phyloP scores from a whole-genome alignment of 495 filamentous ascomycete genomes.

The Haplographium delicatum region DNA sequence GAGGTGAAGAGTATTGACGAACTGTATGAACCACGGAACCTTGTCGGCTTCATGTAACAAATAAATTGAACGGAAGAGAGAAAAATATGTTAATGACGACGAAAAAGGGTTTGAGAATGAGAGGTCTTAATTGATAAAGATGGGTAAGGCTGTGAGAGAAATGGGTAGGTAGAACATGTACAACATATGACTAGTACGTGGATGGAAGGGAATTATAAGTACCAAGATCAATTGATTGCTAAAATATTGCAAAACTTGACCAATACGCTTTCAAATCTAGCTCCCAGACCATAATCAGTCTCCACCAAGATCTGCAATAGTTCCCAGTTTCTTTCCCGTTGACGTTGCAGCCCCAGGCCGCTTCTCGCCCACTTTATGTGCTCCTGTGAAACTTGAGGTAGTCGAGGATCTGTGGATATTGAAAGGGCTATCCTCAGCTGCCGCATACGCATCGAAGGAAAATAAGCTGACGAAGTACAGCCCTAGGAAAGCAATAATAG shows the following conservation, averaged over 20 bases:
- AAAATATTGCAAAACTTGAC: no score
- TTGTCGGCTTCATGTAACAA: slow-evolving; percentile 24
- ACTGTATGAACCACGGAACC: slow-evolving; percentile 51
- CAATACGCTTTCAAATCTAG: no score
- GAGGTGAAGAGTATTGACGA: slow-evolving; percentile 58
- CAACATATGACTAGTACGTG: no score
- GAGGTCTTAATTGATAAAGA: no score
- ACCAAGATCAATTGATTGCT: no score
- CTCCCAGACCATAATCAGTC: no score
- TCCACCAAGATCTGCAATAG: slow-evolving; percentile 24
- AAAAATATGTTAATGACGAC: no score
- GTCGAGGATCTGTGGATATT: slow-evolving; percentile 44
- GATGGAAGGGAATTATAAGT: no score
- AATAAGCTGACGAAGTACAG: slow-evolving; percentile 52
- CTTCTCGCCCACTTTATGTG: slow-evolving; percentile 9
- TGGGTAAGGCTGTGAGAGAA: no score
- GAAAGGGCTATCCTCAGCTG: slow-evolving; percentile 59
- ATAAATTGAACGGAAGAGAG: no score
- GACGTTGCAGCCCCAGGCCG: slow-evolving; percentile 20
- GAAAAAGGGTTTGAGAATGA: no score
- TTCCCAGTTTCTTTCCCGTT: slow-evolving; percentile 26
- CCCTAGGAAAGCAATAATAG: slow-evolving; percentile 50
- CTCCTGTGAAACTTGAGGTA: slow-evolving; percentile 7
- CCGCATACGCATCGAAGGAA: slow-evolving; percentile 54
- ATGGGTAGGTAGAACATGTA: no score